Evolutionary conservation across 805 yeast species (phyloP).

Genomic region (Yamadazyma nakazawae): DNA sequence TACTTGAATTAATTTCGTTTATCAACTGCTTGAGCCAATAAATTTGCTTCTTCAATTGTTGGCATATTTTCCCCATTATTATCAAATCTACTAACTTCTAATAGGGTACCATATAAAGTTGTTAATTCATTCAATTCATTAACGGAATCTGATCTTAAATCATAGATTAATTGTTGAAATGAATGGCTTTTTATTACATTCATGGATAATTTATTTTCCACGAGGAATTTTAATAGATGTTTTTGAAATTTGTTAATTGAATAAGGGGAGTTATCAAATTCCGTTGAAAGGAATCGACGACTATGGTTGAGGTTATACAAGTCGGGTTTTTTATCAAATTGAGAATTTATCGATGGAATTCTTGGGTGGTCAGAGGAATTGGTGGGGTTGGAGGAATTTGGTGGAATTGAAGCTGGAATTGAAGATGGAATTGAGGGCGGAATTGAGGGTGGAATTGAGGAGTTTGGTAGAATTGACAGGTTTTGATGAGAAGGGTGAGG

Average conservation of each 20-base stretch:
- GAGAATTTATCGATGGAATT: no score
- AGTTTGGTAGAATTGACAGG: no score
- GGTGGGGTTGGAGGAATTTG: no score
- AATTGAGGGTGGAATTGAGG: no score
- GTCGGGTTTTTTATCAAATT: neutral
- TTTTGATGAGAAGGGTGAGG: no score
- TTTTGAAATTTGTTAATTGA: conserved; percentile 47
- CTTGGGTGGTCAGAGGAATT: neutral
- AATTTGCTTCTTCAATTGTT: conserved; percentile 21
- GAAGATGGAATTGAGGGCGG: no score
- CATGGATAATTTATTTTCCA: conserved; percentile 51
- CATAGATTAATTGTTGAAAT: conserved; percentile 50
- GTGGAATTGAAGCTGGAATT: no score
- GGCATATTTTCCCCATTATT: conserved; percentile 10
- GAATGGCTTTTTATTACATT: conserved; percentile 47
- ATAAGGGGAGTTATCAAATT: conserved; percentile 43
- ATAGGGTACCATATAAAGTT: conserved; percentile 39
- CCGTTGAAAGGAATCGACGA: conserved; percentile 23
- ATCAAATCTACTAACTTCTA: conserved; percentile 40
- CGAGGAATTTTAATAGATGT: conserved; percentile 47
- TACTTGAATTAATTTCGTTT: conserved; percentile 7
- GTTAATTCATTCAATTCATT: conserved; percentile 47
- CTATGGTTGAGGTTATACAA: conserved; percentile 8
- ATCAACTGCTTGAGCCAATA: conserved; percentile 19
- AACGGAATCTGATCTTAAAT: conserved; percentile 47